Conservation (phyloP, 805 yeast genomes). For the Metschnikowia proteae region DNA sequence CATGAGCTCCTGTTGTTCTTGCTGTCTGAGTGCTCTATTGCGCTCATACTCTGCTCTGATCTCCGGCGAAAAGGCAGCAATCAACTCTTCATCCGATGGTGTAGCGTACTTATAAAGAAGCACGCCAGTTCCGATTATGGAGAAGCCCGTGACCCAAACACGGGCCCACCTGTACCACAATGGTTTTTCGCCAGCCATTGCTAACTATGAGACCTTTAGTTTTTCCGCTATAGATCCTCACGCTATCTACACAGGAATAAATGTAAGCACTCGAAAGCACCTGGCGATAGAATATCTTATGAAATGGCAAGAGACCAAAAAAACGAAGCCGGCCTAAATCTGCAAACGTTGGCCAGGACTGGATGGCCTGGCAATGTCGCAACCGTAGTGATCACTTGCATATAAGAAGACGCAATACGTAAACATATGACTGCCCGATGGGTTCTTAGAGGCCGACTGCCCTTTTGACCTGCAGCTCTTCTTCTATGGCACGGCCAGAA, state of each 20-base stretch:
- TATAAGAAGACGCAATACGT: no score
- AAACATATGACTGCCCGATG: no score
- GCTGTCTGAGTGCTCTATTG: slow-evolving; percentile 56
- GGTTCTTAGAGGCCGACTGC: no score
- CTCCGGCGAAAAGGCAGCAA: slow-evolving; percentile 77
- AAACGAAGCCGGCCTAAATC: no score
- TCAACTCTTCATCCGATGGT: slow-evolving; percentile 80
- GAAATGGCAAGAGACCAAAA: no score
- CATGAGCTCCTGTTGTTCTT: slow-evolving; percentile 69
- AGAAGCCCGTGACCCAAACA: slow-evolving; percentile 57
- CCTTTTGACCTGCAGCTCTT: no score
- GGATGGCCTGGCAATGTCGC: no score
- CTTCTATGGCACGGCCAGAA: no score
- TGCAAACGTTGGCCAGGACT: no score
- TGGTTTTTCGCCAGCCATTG: slow-evolving; percentile 4
- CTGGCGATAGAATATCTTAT: no score
- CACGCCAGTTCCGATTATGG: slow-evolving; percentile 70
- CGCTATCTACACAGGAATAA: slow-evolving; percentile 1
- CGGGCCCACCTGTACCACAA: slow-evolving; percentile 59
- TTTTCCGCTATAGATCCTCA: not conserved
- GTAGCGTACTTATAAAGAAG: slow-evolving; percentile 67
- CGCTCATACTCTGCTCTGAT: slow-evolving; percentile 69
- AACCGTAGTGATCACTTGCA: no score
- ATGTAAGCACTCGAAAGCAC: not conserved
- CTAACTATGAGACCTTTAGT: not conserved